Conservation (phyloP, 192 early-diverging fungal species). For the Kappamyces sp. region DNA sequence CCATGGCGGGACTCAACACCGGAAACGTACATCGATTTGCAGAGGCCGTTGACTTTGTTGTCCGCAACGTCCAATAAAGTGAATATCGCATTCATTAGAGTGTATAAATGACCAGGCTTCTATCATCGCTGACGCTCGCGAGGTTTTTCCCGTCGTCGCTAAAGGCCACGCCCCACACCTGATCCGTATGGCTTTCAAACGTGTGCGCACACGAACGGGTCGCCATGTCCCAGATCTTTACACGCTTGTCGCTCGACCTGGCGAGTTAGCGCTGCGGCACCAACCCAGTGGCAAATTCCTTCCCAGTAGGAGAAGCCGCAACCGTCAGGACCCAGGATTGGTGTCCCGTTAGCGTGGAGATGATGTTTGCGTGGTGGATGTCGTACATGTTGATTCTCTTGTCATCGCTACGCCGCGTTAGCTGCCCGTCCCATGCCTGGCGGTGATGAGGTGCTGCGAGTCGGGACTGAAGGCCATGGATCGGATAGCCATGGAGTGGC, state of each 20-base stretch:
- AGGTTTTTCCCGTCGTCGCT: constrained; percentile 69
- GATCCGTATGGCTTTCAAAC: constrained; percentile 16
- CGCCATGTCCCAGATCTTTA: constrained; percentile 75
- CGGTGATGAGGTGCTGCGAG: constrained; percentile 58
- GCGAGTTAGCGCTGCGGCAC: constrained; percentile 6
- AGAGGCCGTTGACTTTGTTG: constrained; percentile 81
- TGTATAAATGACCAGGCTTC: constrained; percentile 38
- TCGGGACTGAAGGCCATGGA: constrained; percentile 71
- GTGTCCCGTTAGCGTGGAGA: constrained; percentile 70
- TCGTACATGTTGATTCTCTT: constrained; percentile 70
- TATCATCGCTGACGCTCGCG: constrained; percentile 68
- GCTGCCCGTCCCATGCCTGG: constrained; percentile 18
- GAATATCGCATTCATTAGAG: too few species aligned
- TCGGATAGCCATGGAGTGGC: constrained; percentile 71
- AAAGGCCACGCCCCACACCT: constrained; percentile 80
- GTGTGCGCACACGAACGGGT: constrained; percentile 15
- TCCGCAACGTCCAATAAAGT: constrained; percentile 55
- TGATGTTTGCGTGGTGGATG: constrained; percentile 68
- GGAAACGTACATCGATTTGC: constrained; percentile 87
- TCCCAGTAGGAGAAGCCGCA: constrained; percentile 53
- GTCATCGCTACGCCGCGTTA: constrained; percentile 51
- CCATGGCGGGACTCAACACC: constrained; percentile 86
- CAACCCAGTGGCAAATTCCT: constrained; percentile 65
- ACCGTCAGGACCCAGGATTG: constrained; percentile 74
- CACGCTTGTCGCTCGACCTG: constrained; percentile 67